These are phyloP conservation scores for Anacardium occidentale DNA, from an alignment of 345 rosid species.

Conservation along the genomic window DNA sequence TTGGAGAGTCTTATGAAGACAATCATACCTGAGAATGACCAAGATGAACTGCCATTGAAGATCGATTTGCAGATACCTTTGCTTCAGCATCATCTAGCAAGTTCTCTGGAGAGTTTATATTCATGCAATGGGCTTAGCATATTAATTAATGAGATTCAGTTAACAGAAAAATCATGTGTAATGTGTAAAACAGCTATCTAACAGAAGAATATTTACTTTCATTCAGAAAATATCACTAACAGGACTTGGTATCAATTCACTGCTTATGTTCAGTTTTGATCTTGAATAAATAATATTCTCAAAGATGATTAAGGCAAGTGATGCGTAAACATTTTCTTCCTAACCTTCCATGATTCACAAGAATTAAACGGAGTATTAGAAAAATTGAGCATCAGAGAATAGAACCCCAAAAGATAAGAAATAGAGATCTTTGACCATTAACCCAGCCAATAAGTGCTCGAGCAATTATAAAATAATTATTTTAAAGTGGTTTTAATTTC, in stretches of 20 bases:
- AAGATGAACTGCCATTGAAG: slow-evolving; percentile 49
- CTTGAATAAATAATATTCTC: not conserved
- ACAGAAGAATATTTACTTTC: not conserved
- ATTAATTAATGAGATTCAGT: not conserved
- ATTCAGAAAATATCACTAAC: not conserved
- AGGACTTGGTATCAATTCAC: not conserved
- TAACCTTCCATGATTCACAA: not conserved
- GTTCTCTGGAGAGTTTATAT: slow-evolving; percentile 44
- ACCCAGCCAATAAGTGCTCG: not conserved
- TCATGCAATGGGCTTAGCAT: slow-evolving; percentile 3
- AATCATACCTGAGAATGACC: slow-evolving; percentile 51
- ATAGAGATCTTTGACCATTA: not conserved
- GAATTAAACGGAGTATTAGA: not conserved
- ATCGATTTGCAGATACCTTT: slow-evolving; percentile 38
- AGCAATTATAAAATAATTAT: too few relatives aligned
- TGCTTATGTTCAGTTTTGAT: not conserved
- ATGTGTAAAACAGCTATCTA: not conserved
- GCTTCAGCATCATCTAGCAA: slow-evolving; percentile 50
- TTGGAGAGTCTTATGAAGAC: not conserved
- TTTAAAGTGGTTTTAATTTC: not conserved
- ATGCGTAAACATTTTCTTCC: not conserved
- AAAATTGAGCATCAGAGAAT: not conserved
- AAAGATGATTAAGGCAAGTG: not conserved
- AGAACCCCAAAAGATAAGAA: not conserved
- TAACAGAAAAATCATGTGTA: not conserved